Evolutionary conservation across 257 asterid genomes (phyloP).

Genomic region (Nicotiana sylvestris): DNA sequence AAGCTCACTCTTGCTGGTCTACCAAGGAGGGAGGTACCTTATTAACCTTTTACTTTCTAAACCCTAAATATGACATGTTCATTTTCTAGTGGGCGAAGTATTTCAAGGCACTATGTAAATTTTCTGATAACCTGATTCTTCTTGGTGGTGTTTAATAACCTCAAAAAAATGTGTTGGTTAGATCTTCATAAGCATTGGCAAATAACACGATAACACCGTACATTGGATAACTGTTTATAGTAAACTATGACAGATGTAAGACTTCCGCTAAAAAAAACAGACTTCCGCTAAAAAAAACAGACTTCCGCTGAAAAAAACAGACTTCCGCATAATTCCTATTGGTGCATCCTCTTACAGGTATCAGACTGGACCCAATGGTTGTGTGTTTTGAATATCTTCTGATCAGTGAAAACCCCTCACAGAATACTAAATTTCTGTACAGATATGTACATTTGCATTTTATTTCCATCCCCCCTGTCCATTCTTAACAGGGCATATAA

Average conservation of each 20-base stretch:
- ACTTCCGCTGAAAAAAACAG: not conserved
- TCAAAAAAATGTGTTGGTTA: not conserved
- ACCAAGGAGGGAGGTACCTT: slow-evolving; percentile 89
- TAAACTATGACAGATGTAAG: not conserved
- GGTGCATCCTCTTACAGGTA: not conserved
- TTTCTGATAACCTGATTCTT: not conserved
- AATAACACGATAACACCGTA: not conserved
- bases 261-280: not conserved
- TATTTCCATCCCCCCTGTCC: not conserved
- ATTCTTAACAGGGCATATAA: not conserved
- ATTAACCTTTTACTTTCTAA: slow-evolving; percentile 10
- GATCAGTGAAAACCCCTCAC: not conserved
- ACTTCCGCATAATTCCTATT: not conserved
- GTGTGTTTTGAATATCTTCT: not conserved
- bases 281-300: not conserved
- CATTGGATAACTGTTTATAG: not conserved
- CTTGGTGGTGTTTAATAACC: not conserved
- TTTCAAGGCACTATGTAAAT: not conserved
- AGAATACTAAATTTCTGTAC: not conserved
- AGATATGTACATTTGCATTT: not conserved
- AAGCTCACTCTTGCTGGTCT: slow-evolving; percentile 87
- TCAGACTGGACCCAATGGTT: not conserved
- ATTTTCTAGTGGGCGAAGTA: not conserved
- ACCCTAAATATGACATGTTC: not conserved
- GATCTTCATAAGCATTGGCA: not conserved